Percentiles rank a stretch among this genome's conserved stretches.
Evolutionary conservation across 2,329 filamentous ascomycete species (phyloP).

Genomic region (Lasiodiplodia hormozganensis): DNA sequence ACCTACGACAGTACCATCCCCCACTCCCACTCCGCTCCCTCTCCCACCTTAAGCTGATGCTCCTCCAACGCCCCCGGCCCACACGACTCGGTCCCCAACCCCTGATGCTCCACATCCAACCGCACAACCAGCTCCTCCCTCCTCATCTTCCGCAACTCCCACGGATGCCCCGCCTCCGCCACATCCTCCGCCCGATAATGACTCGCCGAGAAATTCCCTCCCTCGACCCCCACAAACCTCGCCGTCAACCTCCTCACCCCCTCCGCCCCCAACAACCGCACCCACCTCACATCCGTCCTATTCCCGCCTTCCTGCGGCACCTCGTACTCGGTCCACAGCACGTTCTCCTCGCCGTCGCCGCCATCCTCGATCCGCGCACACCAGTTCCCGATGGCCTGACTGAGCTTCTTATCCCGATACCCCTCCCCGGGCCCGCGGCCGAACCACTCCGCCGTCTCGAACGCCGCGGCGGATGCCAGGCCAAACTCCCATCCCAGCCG

Average conservation of each 20-base stretch:
- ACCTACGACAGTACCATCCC: neutral
- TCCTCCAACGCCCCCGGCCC: slow-evolving; percentile 50
- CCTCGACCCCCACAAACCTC: neutral
- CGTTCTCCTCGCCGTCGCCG: no score
- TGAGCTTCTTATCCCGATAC: slow-evolving; percentile 64
- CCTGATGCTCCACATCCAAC: slow-evolving; percentile 68
- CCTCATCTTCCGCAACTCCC: slow-evolving; percentile 61
- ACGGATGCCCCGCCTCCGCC: slow-evolving; percentile 67
- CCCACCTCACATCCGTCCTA: slow-evolving; percentile 65
- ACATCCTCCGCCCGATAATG: slow-evolving; percentile 42
- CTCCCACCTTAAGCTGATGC: neutral
- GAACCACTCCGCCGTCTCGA: neutral
- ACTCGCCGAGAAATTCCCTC: neutral
- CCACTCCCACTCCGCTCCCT: neutral
- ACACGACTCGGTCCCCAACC: slow-evolving; percentile 67
- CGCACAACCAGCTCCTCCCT: slow-evolving; percentile 63
- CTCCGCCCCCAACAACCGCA: slow-evolving; percentile 50
- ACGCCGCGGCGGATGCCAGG: neutral
- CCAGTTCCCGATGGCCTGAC: slow-evolving; percentile 49
- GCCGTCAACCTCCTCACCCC: neutral
- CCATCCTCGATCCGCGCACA: neutral
- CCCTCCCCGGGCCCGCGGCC: neutral
- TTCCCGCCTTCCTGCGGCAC: slow-evolving; percentile 74
- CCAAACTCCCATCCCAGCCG: neutral
- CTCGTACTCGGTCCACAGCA: slow-evolving; percentile 67